phyloP scores from a whole-genome alignment of 1,284 basidiomycete genomes.

The Cutaneotrichosporon spelunceum region DNA sequence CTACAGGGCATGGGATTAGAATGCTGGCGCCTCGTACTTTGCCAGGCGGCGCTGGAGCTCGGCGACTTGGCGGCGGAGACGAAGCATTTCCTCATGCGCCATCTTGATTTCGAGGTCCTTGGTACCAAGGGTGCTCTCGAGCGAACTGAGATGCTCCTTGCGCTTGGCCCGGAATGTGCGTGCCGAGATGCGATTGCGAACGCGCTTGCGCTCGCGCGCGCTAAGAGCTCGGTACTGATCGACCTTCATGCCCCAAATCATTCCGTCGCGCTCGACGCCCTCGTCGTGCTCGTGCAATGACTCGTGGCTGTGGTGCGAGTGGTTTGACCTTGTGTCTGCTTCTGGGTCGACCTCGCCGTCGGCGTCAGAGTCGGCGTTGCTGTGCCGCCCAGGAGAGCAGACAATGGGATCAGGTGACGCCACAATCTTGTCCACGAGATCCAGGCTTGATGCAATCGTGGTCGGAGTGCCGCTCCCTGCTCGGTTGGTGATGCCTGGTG shows the following conservation, averaged over 20 bases:
- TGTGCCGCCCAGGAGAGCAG: background rate
- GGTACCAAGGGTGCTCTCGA: slow-evolving; percentile 41
- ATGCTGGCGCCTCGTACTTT: slow-evolving; percentile 29
- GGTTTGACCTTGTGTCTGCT: slow-evolving; percentile 17
- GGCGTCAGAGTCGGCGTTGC: slow-evolving; percentile 26
- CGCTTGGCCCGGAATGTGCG: slow-evolving; percentile 51
- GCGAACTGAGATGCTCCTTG: slow-evolving; percentile 47
- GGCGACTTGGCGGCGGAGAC: slow-evolving; percentile 41
- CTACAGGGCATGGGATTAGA: background rate
- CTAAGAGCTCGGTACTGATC: slow-evolving; percentile 47
- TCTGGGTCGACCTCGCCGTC: slow-evolving; percentile 33
- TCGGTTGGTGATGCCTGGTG: slow-evolving; percentile 2
- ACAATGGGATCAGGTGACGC: slow-evolving; percentile 25
- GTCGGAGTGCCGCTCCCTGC: slow-evolving; percentile 5
- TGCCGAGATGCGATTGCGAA: slow-evolving; percentile 50
- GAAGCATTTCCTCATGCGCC: slow-evolving; percentile 42
- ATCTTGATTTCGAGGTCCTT: slow-evolving; percentile 47
- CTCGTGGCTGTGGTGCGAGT: slow-evolving; percentile 29
- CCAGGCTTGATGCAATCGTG: slow-evolving; percentile 30
- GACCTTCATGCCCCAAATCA: slow-evolving; percentile 53
- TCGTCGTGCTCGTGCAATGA: slow-evolving; percentile 45
- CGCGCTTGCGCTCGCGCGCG: slow-evolving; percentile 50
- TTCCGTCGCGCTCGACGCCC: slow-evolving; percentile 51
- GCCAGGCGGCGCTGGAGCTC: slow-evolving; percentile 38
- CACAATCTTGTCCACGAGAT: slow-evolving; percentile 34